A percentile compares a stretch with the other conserved stretches of the same genome.
These are phyloP conservation scores for Monascus ruber DNA, from an alignment of 2,329 filamentous ascomycete species.

Conservation along the genomic window DNA sequence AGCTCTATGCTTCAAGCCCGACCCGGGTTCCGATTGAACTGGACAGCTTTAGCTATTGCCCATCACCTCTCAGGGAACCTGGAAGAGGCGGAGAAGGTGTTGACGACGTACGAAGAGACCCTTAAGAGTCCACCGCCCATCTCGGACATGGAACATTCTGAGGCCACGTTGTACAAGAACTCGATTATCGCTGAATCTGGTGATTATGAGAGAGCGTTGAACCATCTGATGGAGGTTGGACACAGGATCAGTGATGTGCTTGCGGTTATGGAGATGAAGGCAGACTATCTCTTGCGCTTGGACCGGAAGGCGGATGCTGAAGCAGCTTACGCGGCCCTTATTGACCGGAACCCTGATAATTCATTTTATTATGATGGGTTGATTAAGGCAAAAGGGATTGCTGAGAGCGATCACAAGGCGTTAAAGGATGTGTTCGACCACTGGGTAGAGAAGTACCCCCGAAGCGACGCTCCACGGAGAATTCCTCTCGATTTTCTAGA, in stretches of 20 bases:
- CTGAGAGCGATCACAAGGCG: conserved; percentile 48
- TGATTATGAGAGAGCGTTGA: conserved; percentile 68
- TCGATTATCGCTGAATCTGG: conserved; percentile 82
- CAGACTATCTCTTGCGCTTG: conserved; percentile 71
- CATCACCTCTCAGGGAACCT: conserved; percentile 84
- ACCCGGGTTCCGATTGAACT: conserved; percentile 76
- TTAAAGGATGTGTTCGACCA: conserved; percentile 68
- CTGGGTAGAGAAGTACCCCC: conserved; percentile 68
- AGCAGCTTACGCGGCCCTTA: conserved; percentile 64
- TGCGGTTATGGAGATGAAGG: conserved; percentile 73
- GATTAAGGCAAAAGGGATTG: conserved; percentile 55
- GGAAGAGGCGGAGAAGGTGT: conserved; percentile 74
- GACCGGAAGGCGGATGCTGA: conserved; percentile 68
- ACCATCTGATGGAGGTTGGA: conserved; percentile 68
- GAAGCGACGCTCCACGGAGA: conserved; percentile 73
- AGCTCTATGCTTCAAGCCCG: conserved; percentile 76
- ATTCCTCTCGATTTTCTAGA: conserved; percentile 82
- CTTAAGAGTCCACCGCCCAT: conserved; percentile 68
- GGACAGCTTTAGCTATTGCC: conserved; percentile 93
- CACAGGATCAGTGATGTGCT: conserved; percentile 74
- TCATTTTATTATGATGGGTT: conserved; percentile 75
- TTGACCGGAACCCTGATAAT: conserved; percentile 82
- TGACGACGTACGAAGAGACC: conserved; percentile 88
- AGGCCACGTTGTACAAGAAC: conserved; percentile 93
- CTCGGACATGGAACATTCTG: conserved; percentile 80